These are phyloP conservation scores for Beta lomatogona DNA, from an alignment of 179 eudicot genomes.

Conservation along the genomic window DNA sequence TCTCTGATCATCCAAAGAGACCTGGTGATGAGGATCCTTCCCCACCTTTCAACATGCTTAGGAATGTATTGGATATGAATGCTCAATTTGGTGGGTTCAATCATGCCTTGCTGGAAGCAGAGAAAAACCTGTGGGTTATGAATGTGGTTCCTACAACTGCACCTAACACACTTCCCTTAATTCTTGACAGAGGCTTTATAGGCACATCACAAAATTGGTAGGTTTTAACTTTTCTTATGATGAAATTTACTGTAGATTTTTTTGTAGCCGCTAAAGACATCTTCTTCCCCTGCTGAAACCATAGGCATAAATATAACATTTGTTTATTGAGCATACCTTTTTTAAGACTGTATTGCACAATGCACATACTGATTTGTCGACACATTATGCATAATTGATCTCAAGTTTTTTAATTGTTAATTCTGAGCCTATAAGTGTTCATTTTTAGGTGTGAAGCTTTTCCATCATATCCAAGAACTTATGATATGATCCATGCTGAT, in stretches of 20 bases:
- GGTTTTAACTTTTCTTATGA: constrained; percentile 1
- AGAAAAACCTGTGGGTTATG: constrained; percentile 98
- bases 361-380: background rate
- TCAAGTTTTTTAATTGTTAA: too few relatives aligned
- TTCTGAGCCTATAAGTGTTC: background rate
- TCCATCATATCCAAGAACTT: constrained; percentile 93
- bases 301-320: background rate
- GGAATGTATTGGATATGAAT: constrained; percentile 98
- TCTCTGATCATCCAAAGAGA: constrained; percentile 98
- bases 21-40: constrained; percentile 99
- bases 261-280: background rate
- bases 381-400: background rate
- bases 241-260: background rate
- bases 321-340: background rate
- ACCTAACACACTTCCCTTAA: constrained; percentile 68
- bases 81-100: constrained; percentile 86
- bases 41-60: constrained; percentile 95
- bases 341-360: background rate
- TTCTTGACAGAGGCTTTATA: constrained; percentile 82
- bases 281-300: background rate
- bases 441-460: constrained; percentile 82
- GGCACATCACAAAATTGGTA: constrained; percentile 96
- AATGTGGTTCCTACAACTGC: constrained; percentile 89
- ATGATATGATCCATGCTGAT: constrained; percentile 90
- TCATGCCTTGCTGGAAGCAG: constrained; percentile 73